Conservation (phyloP, 495 filamentous ascomycete genomes). For the Penicillium bialowiezense region DNA sequence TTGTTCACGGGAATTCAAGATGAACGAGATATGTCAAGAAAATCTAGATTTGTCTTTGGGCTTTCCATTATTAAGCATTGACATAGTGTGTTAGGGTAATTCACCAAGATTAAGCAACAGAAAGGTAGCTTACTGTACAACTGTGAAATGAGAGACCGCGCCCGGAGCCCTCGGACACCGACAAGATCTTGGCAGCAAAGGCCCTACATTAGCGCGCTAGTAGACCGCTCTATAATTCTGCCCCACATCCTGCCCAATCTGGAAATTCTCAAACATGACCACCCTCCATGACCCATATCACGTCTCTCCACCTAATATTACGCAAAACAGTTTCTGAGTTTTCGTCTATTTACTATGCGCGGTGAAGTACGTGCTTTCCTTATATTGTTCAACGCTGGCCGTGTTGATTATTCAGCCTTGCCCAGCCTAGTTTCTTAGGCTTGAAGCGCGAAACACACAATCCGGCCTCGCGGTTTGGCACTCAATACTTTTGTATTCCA, state of each 20-base stretch:
- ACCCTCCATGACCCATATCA: neutral
- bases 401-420: neutral
- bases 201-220: neutral
- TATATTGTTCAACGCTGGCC: neutral
- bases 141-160: no score
- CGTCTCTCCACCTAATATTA: neutral
- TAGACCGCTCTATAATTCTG: neutral
- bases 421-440: neutral
- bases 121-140: no score
- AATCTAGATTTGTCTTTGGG: no score
- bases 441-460: neutral
- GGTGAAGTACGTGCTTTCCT: neutral
- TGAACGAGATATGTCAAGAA: no score
- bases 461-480: neutral
- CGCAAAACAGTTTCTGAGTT: neutral
- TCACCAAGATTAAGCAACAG: no score
- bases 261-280: neutral
- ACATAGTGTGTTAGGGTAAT: no score
- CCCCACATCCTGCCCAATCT: neutral
- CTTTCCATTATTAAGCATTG: no score
- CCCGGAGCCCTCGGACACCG: no score
- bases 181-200: no score
- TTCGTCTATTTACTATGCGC: neutral
- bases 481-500: constrained; percentile 1
- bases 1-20: no score